Conservation (phyloP, 495 filamentous ascomycete species). For the Lophiotrema nucula region DNA sequence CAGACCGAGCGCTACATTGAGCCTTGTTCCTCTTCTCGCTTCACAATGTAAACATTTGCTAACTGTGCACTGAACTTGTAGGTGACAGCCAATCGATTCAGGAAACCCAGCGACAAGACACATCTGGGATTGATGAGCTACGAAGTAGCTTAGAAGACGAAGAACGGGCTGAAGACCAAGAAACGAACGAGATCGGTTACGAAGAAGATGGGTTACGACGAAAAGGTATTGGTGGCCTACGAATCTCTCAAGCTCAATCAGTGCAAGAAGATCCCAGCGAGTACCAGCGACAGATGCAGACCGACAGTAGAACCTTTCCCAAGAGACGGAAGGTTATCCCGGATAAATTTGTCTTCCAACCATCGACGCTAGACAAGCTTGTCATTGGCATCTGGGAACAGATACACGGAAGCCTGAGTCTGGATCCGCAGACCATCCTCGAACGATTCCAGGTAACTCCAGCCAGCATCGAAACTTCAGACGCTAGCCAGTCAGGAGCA, state of each 20-base stretch:
- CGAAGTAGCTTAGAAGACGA: too few species aligned
- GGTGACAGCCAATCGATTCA: too few species aligned
- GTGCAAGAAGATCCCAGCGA: constrained; percentile 1
- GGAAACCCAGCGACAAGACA: too few species aligned
- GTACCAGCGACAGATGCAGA: neutral
- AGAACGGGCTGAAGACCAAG: too few species aligned
- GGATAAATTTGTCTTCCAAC: constrained; percentile 26
- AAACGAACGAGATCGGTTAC: neutral
- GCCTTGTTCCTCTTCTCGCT: too few species aligned
- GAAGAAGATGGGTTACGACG: neutral
- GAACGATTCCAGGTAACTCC: constrained; percentile 32
- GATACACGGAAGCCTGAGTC: constrained; percentile 21
- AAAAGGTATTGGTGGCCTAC: neutral
- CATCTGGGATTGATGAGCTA: too few species aligned
- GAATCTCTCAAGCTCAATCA: neutral
- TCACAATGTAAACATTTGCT: too few species aligned
- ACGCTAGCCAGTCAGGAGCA: too few species aligned
- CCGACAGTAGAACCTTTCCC: constrained; percentile 1
- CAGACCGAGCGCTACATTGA: too few species aligned
- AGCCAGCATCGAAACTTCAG: too few species aligned
- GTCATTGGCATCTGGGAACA: constrained; percentile 35
- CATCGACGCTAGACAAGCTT: constrained; percentile 33
- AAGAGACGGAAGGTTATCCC: constrained; percentile 12
- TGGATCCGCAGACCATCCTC: constrained; percentile 29
- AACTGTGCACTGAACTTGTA: too few species aligned